These are phyloP conservation scores for Colletotrichum endophyticum DNA, from an alignment of 2,329 filamentous ascomycete genomes.

Conservation along the genomic window DNA sequence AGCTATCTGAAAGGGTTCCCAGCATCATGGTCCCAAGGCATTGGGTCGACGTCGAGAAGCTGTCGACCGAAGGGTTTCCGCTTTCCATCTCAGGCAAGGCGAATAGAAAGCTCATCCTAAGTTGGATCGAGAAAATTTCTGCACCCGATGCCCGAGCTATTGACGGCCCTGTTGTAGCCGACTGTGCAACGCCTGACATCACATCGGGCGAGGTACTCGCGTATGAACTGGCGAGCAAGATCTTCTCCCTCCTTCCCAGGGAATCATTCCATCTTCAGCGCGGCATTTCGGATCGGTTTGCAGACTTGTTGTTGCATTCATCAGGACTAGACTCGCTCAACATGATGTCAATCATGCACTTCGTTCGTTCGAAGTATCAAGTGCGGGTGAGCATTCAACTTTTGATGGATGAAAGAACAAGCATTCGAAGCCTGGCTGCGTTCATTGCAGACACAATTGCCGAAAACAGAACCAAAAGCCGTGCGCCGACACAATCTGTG, in stretches of 20 bases:
- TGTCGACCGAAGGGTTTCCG: background rate
- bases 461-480: rapidly evolving
- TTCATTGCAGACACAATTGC: background rate
- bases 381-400: slow-evolving; percentile 6
- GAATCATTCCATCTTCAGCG: background rate
- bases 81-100: background rate
- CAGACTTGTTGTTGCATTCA: background rate
- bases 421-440: background rate
- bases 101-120: background rate
- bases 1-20: background rate
- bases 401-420: slow-evolving; percentile 5
- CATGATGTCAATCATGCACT: slow-evolving; percentile 19
- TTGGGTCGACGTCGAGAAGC: background rate
- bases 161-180: background rate
- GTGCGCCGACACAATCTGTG: rapidly evolving
- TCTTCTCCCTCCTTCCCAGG: background rate
- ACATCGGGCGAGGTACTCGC: background rate
- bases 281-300: background rate
- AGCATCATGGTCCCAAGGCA: background rate
- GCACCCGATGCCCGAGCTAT: background rate
- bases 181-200: background rate
- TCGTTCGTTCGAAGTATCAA: background rate
- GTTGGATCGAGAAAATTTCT: background rate
- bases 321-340: slow-evolving; percentile 10
- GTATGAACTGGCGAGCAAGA: background rate